Evolutionary conservation across 208 protist species (phyloP).

Genomic region (Leishmania braziliensis): DNA sequence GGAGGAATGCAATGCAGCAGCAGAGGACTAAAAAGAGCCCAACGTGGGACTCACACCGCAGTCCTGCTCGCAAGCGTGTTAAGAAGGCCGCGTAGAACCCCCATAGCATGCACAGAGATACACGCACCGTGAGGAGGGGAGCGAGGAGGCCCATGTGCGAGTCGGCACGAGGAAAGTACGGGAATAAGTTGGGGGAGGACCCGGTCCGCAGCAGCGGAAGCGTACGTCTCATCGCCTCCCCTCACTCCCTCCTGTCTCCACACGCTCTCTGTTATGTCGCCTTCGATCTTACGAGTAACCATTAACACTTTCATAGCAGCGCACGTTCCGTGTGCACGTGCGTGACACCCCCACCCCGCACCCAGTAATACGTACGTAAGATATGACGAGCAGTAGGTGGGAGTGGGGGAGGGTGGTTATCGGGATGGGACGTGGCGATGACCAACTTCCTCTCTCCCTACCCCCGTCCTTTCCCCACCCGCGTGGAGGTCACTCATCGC

Average conservation of each 20-base stretch:
- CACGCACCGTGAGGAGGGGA: neutral
- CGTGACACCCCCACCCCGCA: too few relatives aligned
- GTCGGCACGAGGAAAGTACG: neutral
- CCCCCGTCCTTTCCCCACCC: neutral
- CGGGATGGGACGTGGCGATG: neutral
- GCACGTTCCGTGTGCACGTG: neutral
- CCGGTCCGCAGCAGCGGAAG: neutral
- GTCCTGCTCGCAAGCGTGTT: slow-evolving; percentile 4
- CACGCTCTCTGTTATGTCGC: neutral
- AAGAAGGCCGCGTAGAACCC: neutral
- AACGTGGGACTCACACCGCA: neutral
- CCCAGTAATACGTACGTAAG: neutral
- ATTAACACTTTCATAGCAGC: neutral
- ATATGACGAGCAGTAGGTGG: neutral
- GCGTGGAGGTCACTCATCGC: neutral
- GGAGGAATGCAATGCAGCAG: slow-evolving; percentile 8
- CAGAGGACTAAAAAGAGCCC: neutral
- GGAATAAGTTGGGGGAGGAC: neutral
- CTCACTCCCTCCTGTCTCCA: neutral
- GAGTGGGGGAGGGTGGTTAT: neutral
- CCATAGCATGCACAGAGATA: neutral
- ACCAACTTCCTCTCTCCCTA: neutral
- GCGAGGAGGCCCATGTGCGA: neutral
- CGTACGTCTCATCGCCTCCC: neutral
- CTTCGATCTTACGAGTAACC: neutral